A percentile compares a stretch with the other conserved stretches of the same genome.
Conservation (phyloP, 768 basidiomycete species). For the Suillus tomentosus region DNA sequence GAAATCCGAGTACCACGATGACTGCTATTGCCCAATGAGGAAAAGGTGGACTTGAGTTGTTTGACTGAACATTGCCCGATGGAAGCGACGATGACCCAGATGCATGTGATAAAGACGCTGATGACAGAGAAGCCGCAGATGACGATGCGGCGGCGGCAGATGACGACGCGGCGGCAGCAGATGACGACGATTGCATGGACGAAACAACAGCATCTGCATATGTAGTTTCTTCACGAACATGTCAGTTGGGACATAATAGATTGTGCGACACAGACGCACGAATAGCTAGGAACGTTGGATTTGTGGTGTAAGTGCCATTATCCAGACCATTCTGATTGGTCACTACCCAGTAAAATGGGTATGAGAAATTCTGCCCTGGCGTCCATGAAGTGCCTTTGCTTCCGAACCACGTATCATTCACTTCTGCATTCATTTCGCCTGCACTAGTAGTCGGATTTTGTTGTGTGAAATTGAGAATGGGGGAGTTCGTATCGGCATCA, state of each 20-base stretch:
- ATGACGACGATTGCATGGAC: conserved; percentile 46
- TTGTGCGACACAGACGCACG: conserved; percentile 53
- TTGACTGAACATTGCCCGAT: conserved; percentile 50
- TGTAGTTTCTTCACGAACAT: conserved; percentile 61
- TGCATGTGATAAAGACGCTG: conserved; percentile 30
- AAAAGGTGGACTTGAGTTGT: conserved; percentile 45
- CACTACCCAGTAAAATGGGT: conserved; percentile 79
- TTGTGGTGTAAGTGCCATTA: conserved; percentile 55
- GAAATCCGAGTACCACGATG: conserved; percentile 82
- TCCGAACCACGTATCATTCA: conserved; percentile 81
- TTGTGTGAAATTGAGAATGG: conserved; percentile 47
- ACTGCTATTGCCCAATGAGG: conserved; percentile 93
- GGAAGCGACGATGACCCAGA: conserved; percentile 17
- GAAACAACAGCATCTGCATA: conserved; percentile 66
- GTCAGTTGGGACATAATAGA: conserved; percentile 7
- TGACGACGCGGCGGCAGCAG: conserved; percentile 39
- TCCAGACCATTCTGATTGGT: conserved; percentile 60
- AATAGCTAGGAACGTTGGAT: conserved; percentile 76
- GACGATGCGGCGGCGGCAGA: conserved; percentile 44
- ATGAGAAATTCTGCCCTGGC: conserved; percentile 53
- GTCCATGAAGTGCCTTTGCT: conserved; percentile 47
- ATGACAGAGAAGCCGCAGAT: conserved; percentile 38
- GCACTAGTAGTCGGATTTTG: conserved; percentile 55
- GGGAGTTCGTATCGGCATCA: conserved; percentile 63
- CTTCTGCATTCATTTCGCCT: conserved; percentile 53